Evolutionary conservation across 768 basidiomycete species (phyloP), one percentile per base, ranked within the genome.

Genomic region (Agaricus subrufescens): DNA sequence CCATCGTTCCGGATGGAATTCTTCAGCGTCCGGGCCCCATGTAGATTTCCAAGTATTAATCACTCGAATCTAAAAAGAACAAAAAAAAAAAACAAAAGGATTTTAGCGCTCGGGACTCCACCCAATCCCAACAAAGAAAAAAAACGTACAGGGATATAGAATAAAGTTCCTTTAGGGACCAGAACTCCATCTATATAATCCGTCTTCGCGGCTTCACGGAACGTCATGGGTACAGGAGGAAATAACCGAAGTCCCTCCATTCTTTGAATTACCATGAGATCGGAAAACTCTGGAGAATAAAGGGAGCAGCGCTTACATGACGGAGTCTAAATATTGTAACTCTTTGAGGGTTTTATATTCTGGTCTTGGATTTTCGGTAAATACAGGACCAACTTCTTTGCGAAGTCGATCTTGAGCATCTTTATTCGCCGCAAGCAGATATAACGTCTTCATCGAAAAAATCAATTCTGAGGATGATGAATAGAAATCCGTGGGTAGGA

Each of bases 21-120:
- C 74, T 61, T 79, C 76, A 1, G 79, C 78, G 57, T 82, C 77
- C 27, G 72, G 71, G 14, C 80, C 80, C 81, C 79, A 82, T 7
- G 79, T 58, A 6, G 69, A 70, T 51, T 74, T 75, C 72, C 74
- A 78, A 1, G 78, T 78, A 58, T 82, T 82, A 43, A 80, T 67
- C 3, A 75, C 76, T 31, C 77, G 73, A 51, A 82, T 79, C 79
- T 81, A 19, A 19, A 25, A 25, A 15, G 19, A 19, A 19, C 19
- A 19, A 19, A 19, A 19, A 19, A 19, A 19, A 19, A 19, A 19
- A 19, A 19, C 19, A 19, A 19, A n/a, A 10, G 46, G 1, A 19
- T 19, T 19, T 19, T 19, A 19, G 19, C 19, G 1, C 19, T 19
- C 19, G 19, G 19, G 19, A 19, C 19, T 19, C 19, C 19, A 19